Base-by-base conservation (phyloP, 1,139 yeast genomes). In the Nakaseomyces sp. region DNA sequence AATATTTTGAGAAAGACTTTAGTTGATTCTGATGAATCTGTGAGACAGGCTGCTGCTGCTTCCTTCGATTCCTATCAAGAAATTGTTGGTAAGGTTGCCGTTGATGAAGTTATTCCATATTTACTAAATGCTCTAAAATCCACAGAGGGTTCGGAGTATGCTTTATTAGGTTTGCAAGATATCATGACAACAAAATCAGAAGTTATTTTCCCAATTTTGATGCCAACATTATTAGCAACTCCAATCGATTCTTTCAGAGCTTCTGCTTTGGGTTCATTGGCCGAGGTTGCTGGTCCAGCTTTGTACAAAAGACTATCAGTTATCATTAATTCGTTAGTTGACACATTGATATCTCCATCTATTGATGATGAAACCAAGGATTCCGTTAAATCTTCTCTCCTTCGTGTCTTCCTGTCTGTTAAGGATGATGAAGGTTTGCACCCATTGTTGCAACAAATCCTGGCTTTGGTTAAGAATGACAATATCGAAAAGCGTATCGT, bases 111-210 rank as follows among this genome's bases (percentile, higher is more conserved):
- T 49, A 72, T 93, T 55, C 99, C 98, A 18, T 79, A 81, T 56
- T 74, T 93, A 62, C 73, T 91, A 61, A 73, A 72, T 49, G 72
- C 81, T 73, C 70, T 89, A 57, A 82, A 83, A 51, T 69, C 79
- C 4, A 67, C 73, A 12, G 85, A 78, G 40, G 65, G 63, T 26
- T 78, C 89, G 1, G 89, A 79, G 44, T 76, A 79, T 58, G 96
- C 98, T 0, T 73, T 91, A 52, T 72, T 81, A 46, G 98, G 98
- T 3, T 72, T 93, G 54, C 81, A 84, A 66, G 97, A 88, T 61
- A 83, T 91, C 56, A 87, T 93, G 95, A 77, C 93, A 5, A 81
- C 89, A 10, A 85, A 87, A 62, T 76, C 96, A 5, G 94, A 87
- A 49, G 80, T 85, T 2, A 86, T 91, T 48, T 88, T 93, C 89